A percentile compares a stretch with the other conserved stretches of the same genome.
Evolutionary conservation across 2,329 filamentous ascomycete species (phyloP).

Genomic region (Arachnomyces sp.): DNA sequence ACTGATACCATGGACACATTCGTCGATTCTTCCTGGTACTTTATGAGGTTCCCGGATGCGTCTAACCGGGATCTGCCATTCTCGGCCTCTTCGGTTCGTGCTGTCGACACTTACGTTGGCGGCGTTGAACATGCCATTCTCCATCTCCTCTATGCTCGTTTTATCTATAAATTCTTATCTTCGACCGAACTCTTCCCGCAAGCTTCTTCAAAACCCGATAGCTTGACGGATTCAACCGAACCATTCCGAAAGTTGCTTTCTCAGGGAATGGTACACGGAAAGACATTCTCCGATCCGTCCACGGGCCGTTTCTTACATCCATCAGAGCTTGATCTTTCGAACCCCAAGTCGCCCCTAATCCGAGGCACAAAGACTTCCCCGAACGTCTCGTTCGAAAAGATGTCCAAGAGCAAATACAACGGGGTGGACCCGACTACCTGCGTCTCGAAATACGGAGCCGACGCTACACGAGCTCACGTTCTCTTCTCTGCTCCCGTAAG

Average conservation of each 20-base stretch:
- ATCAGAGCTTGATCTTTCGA: constrained; percentile 59
- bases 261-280: constrained; percentile 89
- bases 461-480: constrained; percentile 77
- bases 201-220: constrained; percentile 9
- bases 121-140: constrained; percentile 87
- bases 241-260: constrained; percentile 77
- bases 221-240: constrained; percentile 45
- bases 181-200: constrained; percentile 34
- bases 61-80: constrained; percentile 56
- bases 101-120: constrained; percentile 81
- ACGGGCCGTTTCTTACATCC: constrained; percentile 70
- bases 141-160: constrained; percentile 79
- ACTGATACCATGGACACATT: constrained; percentile 97
- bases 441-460: constrained; percentile 68
- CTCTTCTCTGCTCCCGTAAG: constrained; percentile 79
- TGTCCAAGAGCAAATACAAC: constrained; percentile 93
- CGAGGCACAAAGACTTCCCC: constrained; percentile 51
- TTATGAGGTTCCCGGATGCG: constrained; percentile 67
- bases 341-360: constrained; percentile 52
- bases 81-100: constrained; percentile 50
- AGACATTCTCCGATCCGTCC: constrained; percentile 66
- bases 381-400: constrained; percentile 70
- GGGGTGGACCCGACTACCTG: constrained; percentile 72
- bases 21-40: constrained; percentile 94
- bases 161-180: constrained; percentile 81